Conservation (phyloP, 228 moss, liverwort and hornwort genomes). For the Sphagnum magellanicum region DNA sequence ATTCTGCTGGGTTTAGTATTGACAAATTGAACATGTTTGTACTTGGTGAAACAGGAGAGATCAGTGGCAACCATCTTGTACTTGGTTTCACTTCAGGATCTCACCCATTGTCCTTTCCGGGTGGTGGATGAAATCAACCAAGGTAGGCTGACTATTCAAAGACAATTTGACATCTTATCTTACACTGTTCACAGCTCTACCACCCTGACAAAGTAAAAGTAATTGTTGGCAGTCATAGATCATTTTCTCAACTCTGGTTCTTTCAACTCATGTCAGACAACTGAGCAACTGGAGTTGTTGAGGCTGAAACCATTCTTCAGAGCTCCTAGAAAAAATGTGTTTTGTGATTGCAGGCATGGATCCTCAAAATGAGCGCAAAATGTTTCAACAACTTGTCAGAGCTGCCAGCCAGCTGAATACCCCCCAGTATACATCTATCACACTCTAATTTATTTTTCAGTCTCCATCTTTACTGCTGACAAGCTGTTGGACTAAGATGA, state of each 20-base stretch:
- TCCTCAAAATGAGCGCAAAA: conserved; percentile 97
- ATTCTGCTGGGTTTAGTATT: no score
- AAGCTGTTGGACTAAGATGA: neutral
- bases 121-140: conserved; percentile 99
- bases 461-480: neutral
- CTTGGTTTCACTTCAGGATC: conserved; percentile 89
- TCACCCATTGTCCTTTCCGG: conserved; percentile 94
- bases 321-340: neutral
- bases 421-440: conserved; percentile 57
- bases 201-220: no score
- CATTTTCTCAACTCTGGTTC: no score
- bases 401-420: conserved; percentile 90
- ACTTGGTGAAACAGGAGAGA: conserved; percentile 58
- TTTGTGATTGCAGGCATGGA: conserved; percentile 69
- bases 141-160: conserved; percentile 24
- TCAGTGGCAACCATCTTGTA: conserved; percentile 98
- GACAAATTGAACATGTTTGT: neutral
- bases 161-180: neutral
- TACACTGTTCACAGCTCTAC: neutral
- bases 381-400: conserved; percentile 98
- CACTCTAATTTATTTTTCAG: no score
- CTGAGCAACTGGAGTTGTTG: no score
- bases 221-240: no score
- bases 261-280: no score
- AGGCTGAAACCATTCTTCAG: no score